phyloP scores from a whole-genome alignment of 169 alveolate species.

The Plasmodium gonderi region DNA sequence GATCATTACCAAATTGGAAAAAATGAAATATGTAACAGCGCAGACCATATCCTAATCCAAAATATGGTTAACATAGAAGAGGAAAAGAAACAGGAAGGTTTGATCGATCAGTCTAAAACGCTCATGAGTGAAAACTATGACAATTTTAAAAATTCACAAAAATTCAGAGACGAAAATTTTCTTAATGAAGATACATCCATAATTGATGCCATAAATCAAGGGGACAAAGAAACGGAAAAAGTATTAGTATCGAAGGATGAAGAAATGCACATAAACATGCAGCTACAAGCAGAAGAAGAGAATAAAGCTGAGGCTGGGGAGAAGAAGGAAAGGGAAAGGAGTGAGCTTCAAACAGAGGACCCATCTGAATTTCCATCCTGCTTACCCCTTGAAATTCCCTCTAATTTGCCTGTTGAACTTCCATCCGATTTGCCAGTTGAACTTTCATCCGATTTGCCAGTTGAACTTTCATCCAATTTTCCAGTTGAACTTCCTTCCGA shows the following conservation, averaged over 20 bases:
- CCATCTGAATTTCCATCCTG: neutral
- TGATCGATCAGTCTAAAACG: neutral
- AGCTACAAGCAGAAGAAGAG: neutral
- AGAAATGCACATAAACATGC: neutral
- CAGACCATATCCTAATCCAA: neutral
- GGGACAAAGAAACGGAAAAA: neutral
- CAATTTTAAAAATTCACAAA: neutral
- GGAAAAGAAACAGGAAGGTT: neutral
- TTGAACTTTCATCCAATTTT: neutral
- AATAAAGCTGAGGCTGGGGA: neutral
- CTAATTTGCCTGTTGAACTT: neutral
- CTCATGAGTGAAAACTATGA: neutral
- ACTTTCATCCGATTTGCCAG: neutral
- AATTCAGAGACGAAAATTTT: neutral
- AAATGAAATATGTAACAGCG: neutral
- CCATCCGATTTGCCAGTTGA: neutral
- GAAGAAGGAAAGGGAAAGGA: neutral
- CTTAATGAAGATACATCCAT: neutral
- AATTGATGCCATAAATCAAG: neutral
- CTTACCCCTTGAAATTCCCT: neutral
- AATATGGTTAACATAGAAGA: neutral
- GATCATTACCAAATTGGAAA: neutral
- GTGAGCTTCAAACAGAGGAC: neutral
- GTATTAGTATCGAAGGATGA: neutral
- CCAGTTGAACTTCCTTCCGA: neutral